Conservation (phyloP, 163 green algal species). For the Dunaliella salina region DNA sequence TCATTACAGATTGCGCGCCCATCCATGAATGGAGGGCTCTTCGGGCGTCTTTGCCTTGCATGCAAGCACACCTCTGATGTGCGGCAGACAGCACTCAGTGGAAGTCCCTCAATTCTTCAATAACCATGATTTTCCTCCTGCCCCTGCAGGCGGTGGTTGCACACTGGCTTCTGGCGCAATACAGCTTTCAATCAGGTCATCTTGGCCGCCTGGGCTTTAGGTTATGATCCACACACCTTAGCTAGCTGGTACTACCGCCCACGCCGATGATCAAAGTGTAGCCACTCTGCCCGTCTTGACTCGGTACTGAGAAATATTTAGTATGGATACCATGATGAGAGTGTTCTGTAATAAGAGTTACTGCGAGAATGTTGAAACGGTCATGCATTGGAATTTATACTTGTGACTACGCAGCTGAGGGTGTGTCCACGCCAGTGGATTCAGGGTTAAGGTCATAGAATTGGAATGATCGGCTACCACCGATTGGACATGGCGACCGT, state of each 20-base stretch:
- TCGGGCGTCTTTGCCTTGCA: neutral
- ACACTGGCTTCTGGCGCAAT: conserved; percentile 32
- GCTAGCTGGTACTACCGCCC: conserved; percentile 18
- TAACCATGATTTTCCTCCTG: neutral
- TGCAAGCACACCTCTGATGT: neutral
- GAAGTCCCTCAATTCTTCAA: neutral
- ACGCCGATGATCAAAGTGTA: neutral
- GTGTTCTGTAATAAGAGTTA: no score
- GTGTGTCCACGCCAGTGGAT: no score
- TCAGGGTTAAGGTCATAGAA: no score
- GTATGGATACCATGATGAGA: no score
- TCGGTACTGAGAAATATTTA: no score
- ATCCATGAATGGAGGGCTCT: neutral
- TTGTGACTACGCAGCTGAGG: no score
- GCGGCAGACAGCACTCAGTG: neutral
- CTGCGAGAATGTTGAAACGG: no score
- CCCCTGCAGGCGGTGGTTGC: conserved; percentile 24
- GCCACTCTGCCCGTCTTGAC: no score
- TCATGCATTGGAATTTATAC: no score
- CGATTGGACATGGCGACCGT: no score
- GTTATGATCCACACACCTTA: conserved; percentile 12
- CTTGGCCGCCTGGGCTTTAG: conserved; percentile 17
- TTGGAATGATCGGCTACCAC: no score
- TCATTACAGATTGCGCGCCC: neutral
- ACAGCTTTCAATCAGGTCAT: conserved; percentile 36